Percentiles rank a stretch among this genome's conserved stretches.
These are phyloP conservation scores for Capsicum rhomboideum DNA, from an alignment of 257 asterid genomes.

Conservation along the genomic window DNA sequence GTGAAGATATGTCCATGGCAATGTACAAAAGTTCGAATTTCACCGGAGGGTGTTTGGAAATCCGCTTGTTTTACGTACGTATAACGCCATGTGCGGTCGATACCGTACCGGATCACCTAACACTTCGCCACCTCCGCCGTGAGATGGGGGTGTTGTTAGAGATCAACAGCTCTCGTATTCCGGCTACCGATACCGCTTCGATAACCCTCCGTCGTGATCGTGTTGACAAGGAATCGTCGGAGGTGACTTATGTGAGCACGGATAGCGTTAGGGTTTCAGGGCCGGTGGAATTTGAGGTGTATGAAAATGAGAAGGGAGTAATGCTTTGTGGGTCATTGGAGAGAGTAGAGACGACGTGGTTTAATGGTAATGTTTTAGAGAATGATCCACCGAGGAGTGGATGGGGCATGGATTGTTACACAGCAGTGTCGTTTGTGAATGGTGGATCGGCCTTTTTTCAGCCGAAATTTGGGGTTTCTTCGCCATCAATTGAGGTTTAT, in stretches of 20 bases:
- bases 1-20: conserved; percentile 35
- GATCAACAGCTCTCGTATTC: conserved; percentile 50
- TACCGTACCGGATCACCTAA: conserved; percentile 45
- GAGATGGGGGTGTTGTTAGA: conserved; percentile 49
- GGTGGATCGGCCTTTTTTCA: no score
- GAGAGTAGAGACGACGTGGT: conserved; percentile 52
- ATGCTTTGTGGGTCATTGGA: conserved; percentile 71
- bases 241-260: conserved; percentile 82
- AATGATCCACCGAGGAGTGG: conserved; percentile 49
- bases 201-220: conserved; percentile 64
- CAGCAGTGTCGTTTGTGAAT: conserved; percentile 31
- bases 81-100: conserved; percentile 51
- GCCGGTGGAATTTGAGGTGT: conserved; percentile 70
- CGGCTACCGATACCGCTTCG: conserved; percentile 45
- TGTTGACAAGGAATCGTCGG: conserved; percentile 52
- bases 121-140: conserved; percentile 53
- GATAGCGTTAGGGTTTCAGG: conserved; percentile 69
- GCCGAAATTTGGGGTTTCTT: no score
- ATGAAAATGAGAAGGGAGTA: conserved; percentile 49
- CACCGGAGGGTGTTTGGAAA: conserved; percentile 60
- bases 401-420: conserved; percentile 76
- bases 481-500: conserved; percentile 71
- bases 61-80: conserved; percentile 59
- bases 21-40: conserved; percentile 39
- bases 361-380: conserved; percentile 30